Percentiles rank a stretch among this genome's conserved stretches.
These are phyloP conservation scores for Yueomyces sp. DNA, from an alignment of 805 yeast genomes.

Conservation along the genomic window DNA sequence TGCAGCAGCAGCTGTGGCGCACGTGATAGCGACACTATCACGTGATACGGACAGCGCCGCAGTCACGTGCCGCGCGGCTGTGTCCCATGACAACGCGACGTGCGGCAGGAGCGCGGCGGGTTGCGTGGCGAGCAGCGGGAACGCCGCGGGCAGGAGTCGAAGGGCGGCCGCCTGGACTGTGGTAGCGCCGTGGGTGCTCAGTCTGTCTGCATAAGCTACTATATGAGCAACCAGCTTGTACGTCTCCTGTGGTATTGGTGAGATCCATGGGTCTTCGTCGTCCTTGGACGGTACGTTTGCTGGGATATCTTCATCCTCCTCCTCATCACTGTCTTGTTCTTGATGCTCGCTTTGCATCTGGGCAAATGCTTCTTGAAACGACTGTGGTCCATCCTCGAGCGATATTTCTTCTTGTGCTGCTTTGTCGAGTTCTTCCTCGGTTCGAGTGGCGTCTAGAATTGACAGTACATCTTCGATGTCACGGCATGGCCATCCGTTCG, in stretches of 20 bases:
- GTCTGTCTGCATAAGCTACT: slow-evolving; percentile 53
- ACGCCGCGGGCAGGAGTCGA: slow-evolving; percentile 28
- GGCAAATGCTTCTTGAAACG: slow-evolving; percentile 25
- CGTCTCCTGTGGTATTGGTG: slow-evolving; percentile 48
- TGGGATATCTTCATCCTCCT: slow-evolving; percentile 11
- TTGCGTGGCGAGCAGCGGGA: slow-evolving; percentile 43
- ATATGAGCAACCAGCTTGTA: slow-evolving; percentile 51
- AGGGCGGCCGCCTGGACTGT: slow-evolving; percentile 45
- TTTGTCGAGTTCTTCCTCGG: slow-evolving; percentile 15
- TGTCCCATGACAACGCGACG: slow-evolving; percentile 21
- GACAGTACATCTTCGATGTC: slow-evolving; percentile 31
- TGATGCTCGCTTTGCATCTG: slow-evolving; percentile 4
- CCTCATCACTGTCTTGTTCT: slow-evolving; percentile 27
- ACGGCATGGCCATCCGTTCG: slow-evolving; percentile 49
- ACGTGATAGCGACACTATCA: too few relatives aligned
- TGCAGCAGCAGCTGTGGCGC: too few relatives aligned
- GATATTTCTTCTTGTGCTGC: slow-evolving; percentile 1
- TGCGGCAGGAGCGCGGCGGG: slow-evolving; percentile 19
- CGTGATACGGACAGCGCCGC: too few relatives aligned
- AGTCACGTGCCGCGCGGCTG: slow-evolving; percentile 3
- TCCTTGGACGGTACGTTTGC: slow-evolving; percentile 2
- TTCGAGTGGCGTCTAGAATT: slow-evolving; percentile 25
- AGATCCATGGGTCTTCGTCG: slow-evolving; percentile 41
- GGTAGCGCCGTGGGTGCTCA: slow-evolving; percentile 53
- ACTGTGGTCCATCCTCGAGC: slow-evolving; percentile 19